Base-by-base conservation (phyloP, 352 stramenopile species). In the Pythium brachiatum region DNA sequence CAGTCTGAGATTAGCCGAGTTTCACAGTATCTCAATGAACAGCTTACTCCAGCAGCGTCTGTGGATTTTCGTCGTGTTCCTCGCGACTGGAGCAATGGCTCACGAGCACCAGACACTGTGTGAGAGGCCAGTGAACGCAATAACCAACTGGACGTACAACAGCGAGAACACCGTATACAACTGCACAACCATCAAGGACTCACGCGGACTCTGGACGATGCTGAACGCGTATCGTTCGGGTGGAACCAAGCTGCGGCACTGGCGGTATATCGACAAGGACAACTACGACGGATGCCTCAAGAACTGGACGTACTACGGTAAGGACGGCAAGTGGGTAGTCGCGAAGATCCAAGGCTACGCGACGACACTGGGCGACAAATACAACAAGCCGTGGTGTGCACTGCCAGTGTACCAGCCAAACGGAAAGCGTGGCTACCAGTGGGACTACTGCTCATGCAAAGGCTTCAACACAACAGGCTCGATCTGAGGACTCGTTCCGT, bases 281-380 rank as follows among this genome's bases (percentile, higher is more conserved):
- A 46, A 57, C 6, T 46, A 26, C 27, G 26, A 46, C 25, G 52
- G 52, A 18, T 57, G 52, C n/a, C n/a, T 57, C 13, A 46, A n/a
- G 31, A n/a, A 57, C 31, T 57, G 52, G 52, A 57, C 31, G 21
- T 57, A 57, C 52, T 57, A 57, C 52, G 13, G 16, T 12, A 54
- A 20, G 27, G 27, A 54, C 26, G 48, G 48, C 15, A 38, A 20
- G 25, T 26, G 11, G 26, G 27, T 54, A 7, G 39, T 54, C 11
- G 48, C 48, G 16, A 29, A 34, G 25, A 54, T 54, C 48, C 12
- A 34, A 39, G 48, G 48, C 15, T 23, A 34, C 25, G 32, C 48
- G 11, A 54, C 48, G 12, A 38, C 25, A 12, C 25, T 54, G 7
- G 48, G 48, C 26, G 48, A 54, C 11, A 39, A 54, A 31, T 20